Evolutionary conservation across 129 eudicot species (phyloP).

Genomic region (Flaveria trinervia): DNA sequence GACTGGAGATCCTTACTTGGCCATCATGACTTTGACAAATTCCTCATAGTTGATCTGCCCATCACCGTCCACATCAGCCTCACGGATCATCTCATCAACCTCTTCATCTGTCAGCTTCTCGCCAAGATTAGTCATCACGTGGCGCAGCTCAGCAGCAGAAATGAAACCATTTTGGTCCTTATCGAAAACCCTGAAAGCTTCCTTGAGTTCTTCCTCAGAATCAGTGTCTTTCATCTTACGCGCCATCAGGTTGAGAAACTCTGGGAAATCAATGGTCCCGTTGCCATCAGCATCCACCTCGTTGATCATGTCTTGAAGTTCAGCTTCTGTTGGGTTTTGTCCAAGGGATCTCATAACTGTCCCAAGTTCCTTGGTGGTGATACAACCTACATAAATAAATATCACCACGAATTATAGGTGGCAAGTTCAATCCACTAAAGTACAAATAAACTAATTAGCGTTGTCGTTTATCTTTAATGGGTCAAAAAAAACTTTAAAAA

Average conservation of each 20-base stretch:
- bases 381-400: constrained; percentile 42
- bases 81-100: constrained; percentile 80
- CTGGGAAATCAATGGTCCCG: constrained; percentile 80
- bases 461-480: too few relatives aligned
- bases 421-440: neutral
- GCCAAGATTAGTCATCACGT: constrained; percentile 82
- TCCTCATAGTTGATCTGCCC: constrained; percentile 91
- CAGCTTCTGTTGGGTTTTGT: constrained; percentile 78
- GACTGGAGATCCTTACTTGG: constrained; percentile 60
- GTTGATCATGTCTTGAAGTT: constrained; percentile 80
- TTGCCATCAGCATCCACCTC: constrained; percentile 88
- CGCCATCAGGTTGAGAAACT: constrained; percentile 80
- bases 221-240: constrained; percentile 82
- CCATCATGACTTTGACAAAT: constrained; percentile 89
- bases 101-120: constrained; percentile 80
- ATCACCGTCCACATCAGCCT: constrained; percentile 82
- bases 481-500: too few relatives aligned
- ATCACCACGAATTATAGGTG: neutral
- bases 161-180: constrained; percentile 80
- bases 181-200: constrained; percentile 71
- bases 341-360: constrained; percentile 85
- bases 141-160: constrained; percentile 76
- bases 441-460: too few relatives aligned
- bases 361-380: constrained; percentile 84
- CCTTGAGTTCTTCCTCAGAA: constrained; percentile 80